Percentiles rank a stretch among this genome's conserved stretches.
phyloP scores from a whole-genome alignment of 2,329 filamentous ascomycete genomes.

The Alternaria atra region DNA sequence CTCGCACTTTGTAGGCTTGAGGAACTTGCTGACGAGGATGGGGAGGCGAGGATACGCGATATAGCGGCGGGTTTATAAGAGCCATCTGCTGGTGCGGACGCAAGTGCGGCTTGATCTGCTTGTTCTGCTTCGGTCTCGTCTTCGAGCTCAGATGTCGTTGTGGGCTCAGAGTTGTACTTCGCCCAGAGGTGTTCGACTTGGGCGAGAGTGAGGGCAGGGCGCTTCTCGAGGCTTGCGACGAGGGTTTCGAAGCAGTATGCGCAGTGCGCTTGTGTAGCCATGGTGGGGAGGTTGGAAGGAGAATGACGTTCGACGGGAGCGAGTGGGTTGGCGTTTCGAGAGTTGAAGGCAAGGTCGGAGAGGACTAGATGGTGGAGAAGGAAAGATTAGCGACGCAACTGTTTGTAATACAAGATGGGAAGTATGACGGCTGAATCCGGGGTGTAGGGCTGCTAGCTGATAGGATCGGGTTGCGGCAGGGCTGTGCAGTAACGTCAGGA shows the following conservation, averaged over 20 bases:
- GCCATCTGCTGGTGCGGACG: conserved; percentile 33
- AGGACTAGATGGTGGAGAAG: neutral
- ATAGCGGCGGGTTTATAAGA: conserved; percentile 54
- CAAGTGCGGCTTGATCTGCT: conserved; percentile 10
- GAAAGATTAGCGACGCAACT: neutral
- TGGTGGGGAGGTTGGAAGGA: conserved; percentile 50
- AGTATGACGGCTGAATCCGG: conserved; percentile 19
- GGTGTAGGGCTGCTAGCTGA: conserved; percentile 16
- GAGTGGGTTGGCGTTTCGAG: neutral
- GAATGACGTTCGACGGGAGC: neutral
- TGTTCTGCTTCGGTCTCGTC: conserved; percentile 9
- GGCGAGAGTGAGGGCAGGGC: conserved; percentile 71
- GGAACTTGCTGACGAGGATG: conserved; percentile 54
- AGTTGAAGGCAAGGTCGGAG: conserved; percentile 1
- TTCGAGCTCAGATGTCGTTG: conserved; percentile 21
- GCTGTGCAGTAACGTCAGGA: conserved; percentile 16
- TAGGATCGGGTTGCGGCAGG: conserved; percentile 15
- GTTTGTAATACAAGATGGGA: conserved; percentile 1
- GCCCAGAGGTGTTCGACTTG: conserved; percentile 76
- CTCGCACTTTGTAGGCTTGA: conserved; percentile 59
- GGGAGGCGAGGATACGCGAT: conserved; percentile 55
- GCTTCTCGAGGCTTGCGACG: conserved; percentile 75
- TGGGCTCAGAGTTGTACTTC: conserved; percentile 55
- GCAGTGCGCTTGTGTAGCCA: conserved; percentile 89
- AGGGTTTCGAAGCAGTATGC: conserved; percentile 93